A percentile compares a stretch with the other conserved stretches of the same genome.
These are phyloP conservation scores for Neonectria coccinea DNA, from an alignment of 2,329 filamentous ascomycete genomes.

Conservation along the genomic window DNA sequence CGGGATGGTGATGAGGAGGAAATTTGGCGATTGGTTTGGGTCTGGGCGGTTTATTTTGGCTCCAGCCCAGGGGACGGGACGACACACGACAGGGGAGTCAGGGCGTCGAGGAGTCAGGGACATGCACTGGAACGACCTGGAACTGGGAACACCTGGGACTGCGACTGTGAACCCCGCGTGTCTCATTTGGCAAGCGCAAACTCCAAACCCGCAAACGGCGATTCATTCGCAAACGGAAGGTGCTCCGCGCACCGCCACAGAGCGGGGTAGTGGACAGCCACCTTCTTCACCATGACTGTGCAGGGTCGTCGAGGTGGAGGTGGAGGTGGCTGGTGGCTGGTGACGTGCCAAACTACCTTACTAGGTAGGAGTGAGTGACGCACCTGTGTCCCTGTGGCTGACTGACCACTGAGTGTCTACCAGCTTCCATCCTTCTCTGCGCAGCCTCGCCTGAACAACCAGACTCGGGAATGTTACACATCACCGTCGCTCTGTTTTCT, in stretches of 20 bases:
- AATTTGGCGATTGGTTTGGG: constrained; percentile 26
- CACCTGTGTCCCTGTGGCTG: constrained; percentile 41
- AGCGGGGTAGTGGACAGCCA: constrained; percentile 38
- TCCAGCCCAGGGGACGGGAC: background rate
- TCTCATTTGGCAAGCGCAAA: constrained; percentile 8
- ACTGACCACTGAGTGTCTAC: constrained; percentile 31
- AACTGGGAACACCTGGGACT: background rate
- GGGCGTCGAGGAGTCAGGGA: background rate
- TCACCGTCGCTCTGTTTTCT: background rate
- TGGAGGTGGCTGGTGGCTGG: constrained; percentile 39
- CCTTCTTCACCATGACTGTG: background rate
- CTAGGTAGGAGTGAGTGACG: constrained; percentile 34
- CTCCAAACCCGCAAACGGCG: background rate
- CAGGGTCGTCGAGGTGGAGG: constrained; percentile 30
- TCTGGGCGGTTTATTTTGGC: constrained; percentile 22
- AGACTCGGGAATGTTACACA: background rate
- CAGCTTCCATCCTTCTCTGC: constrained; percentile 48
- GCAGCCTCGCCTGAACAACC: constrained; percentile 11
- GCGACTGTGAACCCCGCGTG: constrained; percentile 14
- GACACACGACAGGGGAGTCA: constrained; percentile 1
- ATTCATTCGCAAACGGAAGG: constrained; percentile 13
- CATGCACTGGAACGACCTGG: background rate
- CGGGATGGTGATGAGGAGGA: constrained; percentile 19
- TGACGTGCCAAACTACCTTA: constrained; percentile 11
- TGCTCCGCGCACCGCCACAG: constrained; percentile 42